Evolutionary conservation across 805 yeast genomes (phyloP), one percentile per base, ranked within the genome.

Genomic region (Nakazawaea wyomingensis): DNA sequence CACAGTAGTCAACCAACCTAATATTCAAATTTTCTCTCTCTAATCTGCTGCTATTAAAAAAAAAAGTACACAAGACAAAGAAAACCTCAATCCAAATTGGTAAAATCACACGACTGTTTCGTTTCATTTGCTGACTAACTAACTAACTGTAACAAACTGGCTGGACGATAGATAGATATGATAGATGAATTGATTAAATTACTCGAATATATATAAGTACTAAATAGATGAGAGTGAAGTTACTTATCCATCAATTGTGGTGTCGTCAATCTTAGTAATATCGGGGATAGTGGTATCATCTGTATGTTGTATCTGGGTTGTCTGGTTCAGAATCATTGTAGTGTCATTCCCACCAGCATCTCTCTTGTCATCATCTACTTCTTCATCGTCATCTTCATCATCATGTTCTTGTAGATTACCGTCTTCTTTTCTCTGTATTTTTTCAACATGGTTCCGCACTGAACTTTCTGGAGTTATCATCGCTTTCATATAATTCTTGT

Each of bases 371-470:
- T 39, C 33, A 22, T 26, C 18, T 16, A 14, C 26, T 20, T 34
- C 34, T 14, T 37, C 35, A 13, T 40, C 38, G 39, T 49, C 44
- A 27, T 48, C 45, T 24, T 28, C n/a, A 16, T 46, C 49, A 27
- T 24, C 27, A 24, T 7, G 7, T 24, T 24, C 10, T 24, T 10
- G n/a, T n/a, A n/a, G n/a, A n/a, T n/a, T n/a, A n/a, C n/a, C n/a
- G n/a, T 24, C 27, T 24, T 2, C 27, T 11, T 9, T 11, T 24
- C 27, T 24, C 27, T 43, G 39, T 27, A 47, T 46, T 27, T 44
- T 32, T 34, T 54, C 51, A 6, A 50, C 54, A 27, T 39, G 47
- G 29, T 44, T 50, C 50, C 48, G 51, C 2, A 54, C 55, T 10
- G 52, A 44, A 26, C 4, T 29, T 19, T 22, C 22, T 10, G 29